Percentiles rank a stretch among this genome's conserved stretches.
phyloP scores from a whole-genome alignment of 176 grass and related monocot genomes.

The Oryza meridionalis region DNA sequence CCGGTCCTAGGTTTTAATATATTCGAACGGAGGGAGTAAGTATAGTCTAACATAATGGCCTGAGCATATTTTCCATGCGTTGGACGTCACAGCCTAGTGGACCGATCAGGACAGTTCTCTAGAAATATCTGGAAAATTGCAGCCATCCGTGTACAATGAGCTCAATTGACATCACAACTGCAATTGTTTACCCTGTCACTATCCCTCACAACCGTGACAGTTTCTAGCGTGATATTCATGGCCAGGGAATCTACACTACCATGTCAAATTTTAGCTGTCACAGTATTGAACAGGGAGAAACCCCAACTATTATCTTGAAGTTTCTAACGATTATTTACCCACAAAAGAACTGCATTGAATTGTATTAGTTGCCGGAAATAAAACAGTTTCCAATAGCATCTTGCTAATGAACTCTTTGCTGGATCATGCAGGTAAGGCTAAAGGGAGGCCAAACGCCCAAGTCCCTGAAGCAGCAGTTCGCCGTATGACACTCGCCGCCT shows the following conservation, averaged over 20 bases:
- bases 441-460: conserved; percentile 58
- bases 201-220: background rate
- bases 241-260: conserved; percentile 13
- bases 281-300: background rate
- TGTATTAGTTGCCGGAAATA: too few species aligned
- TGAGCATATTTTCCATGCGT: conserved; percentile 16
- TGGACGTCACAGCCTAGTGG: background rate
- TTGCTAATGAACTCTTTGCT: conserved; percentile 8
- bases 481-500: conserved; percentile 18
- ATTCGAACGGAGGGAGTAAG: too few species aligned
- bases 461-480: conserved; percentile 55
- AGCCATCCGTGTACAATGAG: conserved; percentile 30
- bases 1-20: too few species aligned
- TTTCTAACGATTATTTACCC: background rate
- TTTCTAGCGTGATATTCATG: conserved; percentile 14
- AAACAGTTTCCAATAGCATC: background rate
- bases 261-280: conserved; percentile 37
- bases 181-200: conserved; percentile 10
- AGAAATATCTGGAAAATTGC: conserved; percentile 38
- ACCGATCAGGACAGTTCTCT: conserved; percentile 36
- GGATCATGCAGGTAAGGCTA: conserved; percentile 45
- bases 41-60: conserved; percentile 9
- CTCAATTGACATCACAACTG: conserved; percentile 31
- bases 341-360: background rate
- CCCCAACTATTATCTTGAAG: background rate